Conservation (phyloP, 2,329 filamentous ascomycete species). For the Blastomyces silverae region DNA sequence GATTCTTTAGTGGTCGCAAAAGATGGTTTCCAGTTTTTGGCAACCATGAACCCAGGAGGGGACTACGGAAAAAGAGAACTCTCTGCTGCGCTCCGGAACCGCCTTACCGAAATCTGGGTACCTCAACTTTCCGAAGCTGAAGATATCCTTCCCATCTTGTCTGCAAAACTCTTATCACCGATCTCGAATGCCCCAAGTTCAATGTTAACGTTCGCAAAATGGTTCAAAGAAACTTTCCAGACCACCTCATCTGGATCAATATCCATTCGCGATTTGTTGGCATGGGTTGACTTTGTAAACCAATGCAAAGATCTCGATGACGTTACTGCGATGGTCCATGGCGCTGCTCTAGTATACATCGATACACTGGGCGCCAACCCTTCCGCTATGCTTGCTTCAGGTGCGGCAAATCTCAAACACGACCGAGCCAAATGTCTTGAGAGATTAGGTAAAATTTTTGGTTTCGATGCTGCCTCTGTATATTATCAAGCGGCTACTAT, state of each 20-base stretch:
- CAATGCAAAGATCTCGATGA: conserved; percentile 47
- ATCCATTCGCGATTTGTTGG: conserved; percentile 84
- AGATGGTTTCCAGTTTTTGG: conserved; percentile 86
- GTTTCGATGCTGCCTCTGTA: conserved; percentile 54
- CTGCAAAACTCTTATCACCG: conserved; percentile 59
- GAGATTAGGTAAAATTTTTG: conserved; percentile 62
- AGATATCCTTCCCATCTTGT: conserved; percentile 81
- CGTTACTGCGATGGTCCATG: conserved; percentile 60
- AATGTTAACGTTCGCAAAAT: conserved; percentile 82
- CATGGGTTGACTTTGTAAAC: conserved; percentile 92
- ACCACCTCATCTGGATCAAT: conserved; percentile 69
- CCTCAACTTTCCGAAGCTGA: conserved; percentile 75
- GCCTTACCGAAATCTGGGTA: conserved; percentile 99
- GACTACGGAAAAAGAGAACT: conserved; percentile 98
- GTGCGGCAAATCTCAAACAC: conserved; percentile 59
- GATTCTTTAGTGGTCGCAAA: conserved; percentile 71
- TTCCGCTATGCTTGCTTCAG: conserved; percentile 71
- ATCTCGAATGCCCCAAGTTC: conserved; percentile 54
- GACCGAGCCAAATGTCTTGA: conserved; percentile 68
- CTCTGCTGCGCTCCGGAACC: conserved; percentile 87
- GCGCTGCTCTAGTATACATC: conserved; percentile 90
- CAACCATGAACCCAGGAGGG: conserved; percentile 98
- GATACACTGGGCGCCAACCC: conserved; percentile 94
- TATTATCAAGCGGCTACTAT: conserved; percentile 62
- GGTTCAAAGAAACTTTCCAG: conserved; percentile 79